These are phyloP conservation scores for Saccharomycopsis fermentans DNA, from an alignment of 805 yeast species.

Conservation along the genomic window DNA sequence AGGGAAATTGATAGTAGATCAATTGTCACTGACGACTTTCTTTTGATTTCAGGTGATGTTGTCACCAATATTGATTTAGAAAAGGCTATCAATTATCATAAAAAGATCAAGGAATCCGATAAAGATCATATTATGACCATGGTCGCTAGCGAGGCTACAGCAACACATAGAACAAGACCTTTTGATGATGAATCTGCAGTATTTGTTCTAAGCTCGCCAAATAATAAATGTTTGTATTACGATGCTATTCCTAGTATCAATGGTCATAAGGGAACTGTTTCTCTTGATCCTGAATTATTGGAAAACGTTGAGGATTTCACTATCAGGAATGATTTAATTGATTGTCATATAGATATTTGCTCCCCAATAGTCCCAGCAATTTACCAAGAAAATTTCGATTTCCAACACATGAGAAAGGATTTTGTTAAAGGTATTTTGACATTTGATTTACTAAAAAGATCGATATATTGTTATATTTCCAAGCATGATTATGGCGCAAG, in stretches of 20 bases:
- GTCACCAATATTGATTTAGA: constrained; percentile 83
- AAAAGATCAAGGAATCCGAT: constrained; percentile 59
- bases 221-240: constrained; percentile 71
- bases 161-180: constrained; percentile 76
- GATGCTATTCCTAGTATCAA: constrained; percentile 56
- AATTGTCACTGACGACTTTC: constrained; percentile 78
- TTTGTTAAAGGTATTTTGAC: constrained; percentile 86
- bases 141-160: constrained; percentile 80
- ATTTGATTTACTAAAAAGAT: constrained; percentile 81
- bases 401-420: constrained; percentile 75
- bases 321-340: constrained; percentile 86
- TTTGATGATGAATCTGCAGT: constrained; percentile 57
- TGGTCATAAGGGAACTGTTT: constrained; percentile 36
- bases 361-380: constrained; percentile 90
- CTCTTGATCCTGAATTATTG: constrained; percentile 75
- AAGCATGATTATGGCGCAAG: constrained; percentile 81
- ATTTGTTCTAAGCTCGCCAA: constrained; percentile 68
- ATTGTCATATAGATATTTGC: constrained; percentile 94
- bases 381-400: constrained; percentile 94
- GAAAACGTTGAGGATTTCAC: constrained; percentile 65
- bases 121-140: constrained; percentile 90
- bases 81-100: constrained; percentile 64
- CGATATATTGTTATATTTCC: constrained; percentile 80
- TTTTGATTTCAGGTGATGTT: constrained; percentile 88
- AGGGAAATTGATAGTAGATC: constrained; percentile 90